A percentile compares a stretch with the other conserved stretches of the same genome.
phyloP scores from a whole-genome alignment of 2,329 filamentous ascomycete genomes.

The Neurospora sp. region DNA sequence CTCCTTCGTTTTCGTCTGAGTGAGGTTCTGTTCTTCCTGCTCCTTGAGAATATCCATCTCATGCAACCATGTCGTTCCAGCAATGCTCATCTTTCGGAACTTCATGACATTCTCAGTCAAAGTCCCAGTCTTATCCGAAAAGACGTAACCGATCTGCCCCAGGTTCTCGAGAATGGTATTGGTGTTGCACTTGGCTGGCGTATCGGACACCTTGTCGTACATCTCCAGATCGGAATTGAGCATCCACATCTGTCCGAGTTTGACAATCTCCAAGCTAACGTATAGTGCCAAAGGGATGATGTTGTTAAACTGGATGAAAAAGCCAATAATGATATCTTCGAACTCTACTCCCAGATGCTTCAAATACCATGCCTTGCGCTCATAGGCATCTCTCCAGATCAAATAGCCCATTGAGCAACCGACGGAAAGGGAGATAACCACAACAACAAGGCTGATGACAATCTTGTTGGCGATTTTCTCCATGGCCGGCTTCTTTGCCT shows the following conservation, averaged over 20 bases:
- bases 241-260: slow-evolving; percentile 67
- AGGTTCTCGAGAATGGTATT: slow-evolving; percentile 93
- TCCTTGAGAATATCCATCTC: slow-evolving; percentile 55
- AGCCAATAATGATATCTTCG: slow-evolving; percentile 76
- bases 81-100: slow-evolving; percentile 84
- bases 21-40: slow-evolving; percentile 7
- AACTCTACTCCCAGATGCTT: slow-evolving; percentile 59
- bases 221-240: slow-evolving; percentile 76
- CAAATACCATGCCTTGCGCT: slow-evolving; percentile 68
- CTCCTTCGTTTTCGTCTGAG: slow-evolving; percentile 1
- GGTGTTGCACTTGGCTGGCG: slow-evolving; percentile 79
- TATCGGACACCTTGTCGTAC: slow-evolving; percentile 78
- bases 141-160: slow-evolving; percentile 81
- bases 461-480: slow-evolving; percentile 65
- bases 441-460: slow-evolving; percentile 68
- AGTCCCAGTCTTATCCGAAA: slow-evolving; percentile 92
- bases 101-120: slow-evolving; percentile 94
- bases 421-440: slow-evolving; percentile 68
- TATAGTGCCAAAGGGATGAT: slow-evolving; percentile 87
- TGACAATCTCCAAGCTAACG: slow-evolving; percentile 81
- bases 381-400: slow-evolving; percentile 60
- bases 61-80: slow-evolving; percentile 81
- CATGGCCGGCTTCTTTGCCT: slow-evolving; percentile 64
- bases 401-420: slow-evolving; percentile 77
- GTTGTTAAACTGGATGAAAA: slow-evolving; percentile 95